Evolutionary conservation across 1,139 yeast genomes (phyloP), one percentile per base, ranked within the genome.

Genomic region (Pichia sp.): DNA sequence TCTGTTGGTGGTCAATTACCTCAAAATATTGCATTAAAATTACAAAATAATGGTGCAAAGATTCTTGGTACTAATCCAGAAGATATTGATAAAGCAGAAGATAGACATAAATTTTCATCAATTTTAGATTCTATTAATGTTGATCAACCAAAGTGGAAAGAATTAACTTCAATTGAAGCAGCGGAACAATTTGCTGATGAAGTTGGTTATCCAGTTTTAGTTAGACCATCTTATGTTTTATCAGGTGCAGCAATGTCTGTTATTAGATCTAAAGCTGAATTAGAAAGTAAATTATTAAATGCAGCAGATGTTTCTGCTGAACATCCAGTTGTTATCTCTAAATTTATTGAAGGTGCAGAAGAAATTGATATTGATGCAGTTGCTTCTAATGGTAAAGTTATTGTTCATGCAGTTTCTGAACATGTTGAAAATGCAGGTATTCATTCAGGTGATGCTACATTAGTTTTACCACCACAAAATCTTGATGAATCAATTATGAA

Each of bases 221-320:
- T 91, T 47, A 87, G 98, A 70, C 98, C 98, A 40, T 89, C 97
- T 2, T 91, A 91, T 58, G 98, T 91, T 37, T 74, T 91, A 51
- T 85, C 96, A 45, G 98, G 98, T 68, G 98, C 98, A 47, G 98
- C 98, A 45, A 91, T 91, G 98, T 82, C 93, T 50, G 96, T 88
- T 40, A 88, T 91, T 53, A 76, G 79, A 62, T 76, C 74, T 49
- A 78, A 80, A 60, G 69, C 74, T 45, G 97, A 91, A 63, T 74
- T 91, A 54, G 93, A 81, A 54, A 63, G 77, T 42, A 86, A 89
- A 62, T 72, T 91, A 56, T 77, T 81, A 44, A 78, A 83, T 56
- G 98, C 98, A 38, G 80, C 95, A 35, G 81, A 85, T 56, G 96
- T 91, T 42, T 86, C 96, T 22, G 84, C 84, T 46, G 98, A 91